Evolutionary conservation across 176 grass and related monocot species (phyloP).

Genomic region (Carex littledalei): DNA sequence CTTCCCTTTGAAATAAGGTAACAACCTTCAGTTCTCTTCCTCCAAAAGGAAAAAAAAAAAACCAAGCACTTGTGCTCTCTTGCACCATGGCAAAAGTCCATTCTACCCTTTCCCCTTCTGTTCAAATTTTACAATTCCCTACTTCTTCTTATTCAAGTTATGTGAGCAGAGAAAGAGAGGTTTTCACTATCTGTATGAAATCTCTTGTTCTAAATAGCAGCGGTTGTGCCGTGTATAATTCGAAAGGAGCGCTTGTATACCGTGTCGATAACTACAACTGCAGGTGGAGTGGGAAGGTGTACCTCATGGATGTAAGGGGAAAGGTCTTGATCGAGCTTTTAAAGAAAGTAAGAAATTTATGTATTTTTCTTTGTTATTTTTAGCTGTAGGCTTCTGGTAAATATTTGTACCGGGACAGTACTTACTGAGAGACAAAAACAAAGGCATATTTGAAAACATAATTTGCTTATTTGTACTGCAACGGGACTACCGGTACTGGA

Average conservation of each 20-base stretch:
- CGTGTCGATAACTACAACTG: constrained; percentile 77
- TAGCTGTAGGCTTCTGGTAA: background rate
- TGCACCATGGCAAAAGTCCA: constrained; percentile 30
- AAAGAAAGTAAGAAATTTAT: constrained; percentile 33
- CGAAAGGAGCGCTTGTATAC: constrained; percentile 54
- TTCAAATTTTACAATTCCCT: background rate
- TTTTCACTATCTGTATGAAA: constrained; percentile 84
- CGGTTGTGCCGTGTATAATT: constrained; percentile 60
- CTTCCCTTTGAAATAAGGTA: background rate
- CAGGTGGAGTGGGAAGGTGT: constrained; percentile 42
- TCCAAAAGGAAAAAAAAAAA: background rate
- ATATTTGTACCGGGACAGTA: background rate
- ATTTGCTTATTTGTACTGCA: background rate
- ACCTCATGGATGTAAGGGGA: constrained; percentile 64
- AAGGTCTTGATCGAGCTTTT: constrained; percentile 42
- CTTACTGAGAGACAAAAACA: background rate
- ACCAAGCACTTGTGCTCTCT: background rate
- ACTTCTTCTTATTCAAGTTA: background rate
- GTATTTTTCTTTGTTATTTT: background rate
- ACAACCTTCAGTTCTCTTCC: background rate
- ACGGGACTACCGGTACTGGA: background rate
- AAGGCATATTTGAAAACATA: background rate
- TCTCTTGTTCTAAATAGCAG: constrained; percentile 70
- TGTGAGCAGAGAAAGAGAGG: constrained; percentile 43
- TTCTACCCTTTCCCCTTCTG: constrained; percentile 23